These are phyloP conservation scores for Globisporangium iwayamae DNA, from an alignment of 352 stramenopile genomes.

Conservation along the genomic window DNA sequence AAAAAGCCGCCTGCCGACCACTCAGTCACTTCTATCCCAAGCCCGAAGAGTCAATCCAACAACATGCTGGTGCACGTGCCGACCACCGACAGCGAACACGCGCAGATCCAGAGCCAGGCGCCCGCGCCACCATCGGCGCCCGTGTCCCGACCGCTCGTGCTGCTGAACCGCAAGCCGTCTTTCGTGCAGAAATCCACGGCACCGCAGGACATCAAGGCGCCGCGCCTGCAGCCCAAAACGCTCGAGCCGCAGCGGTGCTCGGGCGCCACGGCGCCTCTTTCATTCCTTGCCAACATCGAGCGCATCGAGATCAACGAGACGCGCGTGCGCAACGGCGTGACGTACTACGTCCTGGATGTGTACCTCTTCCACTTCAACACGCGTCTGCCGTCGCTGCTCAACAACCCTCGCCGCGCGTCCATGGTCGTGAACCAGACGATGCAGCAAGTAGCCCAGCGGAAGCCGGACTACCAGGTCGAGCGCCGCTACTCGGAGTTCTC, in stretches of 20 bases:
- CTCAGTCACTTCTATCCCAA: neutral
- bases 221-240: slow-evolving; percentile 6
- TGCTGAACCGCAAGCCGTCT: slow-evolving; percentile 11
- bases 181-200: slow-evolving; percentile 6
- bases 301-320: slow-evolving; percentile 18
- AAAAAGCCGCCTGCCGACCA: slow-evolving; percentile 4
- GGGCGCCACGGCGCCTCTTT: neutral
- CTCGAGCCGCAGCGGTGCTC: slow-evolving; percentile 6
- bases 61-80: slow-evolving; percentile 2
- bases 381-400: slow-evolving; percentile 6
- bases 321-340: slow-evolving; percentile 11
- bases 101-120: neutral
- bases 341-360: slow-evolving; percentile 16
- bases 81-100: neutral
- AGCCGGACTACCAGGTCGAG: slow-evolving; percentile 11
- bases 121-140: neutral
- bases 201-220: neutral
- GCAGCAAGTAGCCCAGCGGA: neutral
- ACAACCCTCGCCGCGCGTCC: slow-evolving; percentile 1
- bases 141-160: slow-evolving; percentile 3
- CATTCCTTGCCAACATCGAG: slow-evolving; percentile 12
- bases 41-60: neutral
- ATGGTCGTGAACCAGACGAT: neutral
- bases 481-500: slow-evolving; percentile 11
- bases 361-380: slow-evolving; percentile 12